phyloP scores from a whole-genome alignment of 176 grass and related monocot species.

The Aegilops speltoides region DNA sequence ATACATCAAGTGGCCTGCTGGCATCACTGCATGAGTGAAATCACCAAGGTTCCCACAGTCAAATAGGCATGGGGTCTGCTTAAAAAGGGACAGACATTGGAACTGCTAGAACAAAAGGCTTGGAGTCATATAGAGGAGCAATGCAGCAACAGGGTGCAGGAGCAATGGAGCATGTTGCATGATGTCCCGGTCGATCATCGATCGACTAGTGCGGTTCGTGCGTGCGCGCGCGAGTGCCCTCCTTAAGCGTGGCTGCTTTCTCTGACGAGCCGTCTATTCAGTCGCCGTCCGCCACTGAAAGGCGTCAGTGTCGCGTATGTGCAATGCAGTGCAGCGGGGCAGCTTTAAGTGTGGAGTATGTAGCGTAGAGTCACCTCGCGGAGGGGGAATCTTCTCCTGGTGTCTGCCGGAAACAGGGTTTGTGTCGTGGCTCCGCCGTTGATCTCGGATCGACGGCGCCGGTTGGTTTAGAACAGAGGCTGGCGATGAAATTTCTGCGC shows the following conservation, averaged over 20 bases:
- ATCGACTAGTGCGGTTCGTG: constrained; percentile 21
- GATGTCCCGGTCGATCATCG: constrained; percentile 22
- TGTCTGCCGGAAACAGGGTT: not conserved
- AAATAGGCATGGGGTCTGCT: no score
- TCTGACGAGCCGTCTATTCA: constrained; percentile 33
- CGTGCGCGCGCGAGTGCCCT: not conserved
- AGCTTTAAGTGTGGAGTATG: not conserved
- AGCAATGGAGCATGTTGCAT: not conserved
- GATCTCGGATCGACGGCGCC: not conserved
- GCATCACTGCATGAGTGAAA: no score
- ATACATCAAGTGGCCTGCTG: no score
- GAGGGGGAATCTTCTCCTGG: constrained; percentile 14
- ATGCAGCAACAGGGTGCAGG: constrained; percentile 6
- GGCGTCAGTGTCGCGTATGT: constrained; percentile 32
- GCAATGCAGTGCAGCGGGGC: not conserved
- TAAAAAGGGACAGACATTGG: no score
- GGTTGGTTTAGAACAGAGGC: not conserved
- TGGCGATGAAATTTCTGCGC: not conserved
- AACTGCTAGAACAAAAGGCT: no score
- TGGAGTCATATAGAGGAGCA: no score
- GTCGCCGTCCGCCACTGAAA: constrained; percentile 24
- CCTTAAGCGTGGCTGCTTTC: constrained; percentile 10
- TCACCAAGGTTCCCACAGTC: no score
- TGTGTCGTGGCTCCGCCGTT: not conserved
- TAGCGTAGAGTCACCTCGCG: constrained; percentile 7